A percentile compares a stretch with the other conserved stretches of the same genome.
phyloP scores from a whole-genome alignment of 352 stramenopile species.

The Peronospora farinosa region DNA sequence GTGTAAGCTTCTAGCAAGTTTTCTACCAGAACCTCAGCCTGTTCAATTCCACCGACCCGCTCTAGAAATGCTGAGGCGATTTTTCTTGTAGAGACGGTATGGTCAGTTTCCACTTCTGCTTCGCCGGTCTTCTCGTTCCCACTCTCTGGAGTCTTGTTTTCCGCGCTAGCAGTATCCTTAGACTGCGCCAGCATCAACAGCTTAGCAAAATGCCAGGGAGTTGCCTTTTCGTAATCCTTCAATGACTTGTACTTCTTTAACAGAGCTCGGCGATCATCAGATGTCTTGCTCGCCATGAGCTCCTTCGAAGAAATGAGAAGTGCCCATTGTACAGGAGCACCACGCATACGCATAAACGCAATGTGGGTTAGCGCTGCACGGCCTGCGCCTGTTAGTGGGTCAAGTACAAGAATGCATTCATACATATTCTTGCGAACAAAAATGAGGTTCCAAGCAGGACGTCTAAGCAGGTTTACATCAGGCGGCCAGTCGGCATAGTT shows the following conservation, averaged over 20 bases:
- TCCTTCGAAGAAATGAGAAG: constrained; percentile 69
- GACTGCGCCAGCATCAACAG: constrained; percentile 58
- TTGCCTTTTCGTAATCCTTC: constrained; percentile 39
- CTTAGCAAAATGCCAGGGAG: constrained; percentile 75
- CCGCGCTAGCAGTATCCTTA: constrained; percentile 36
- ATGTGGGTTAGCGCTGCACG: constrained; percentile 51
- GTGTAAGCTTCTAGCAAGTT: constrained; percentile 61
- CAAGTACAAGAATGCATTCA: constrained; percentile 69
- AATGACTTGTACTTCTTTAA: constrained; percentile 41
- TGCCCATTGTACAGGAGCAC: constrained; percentile 68
- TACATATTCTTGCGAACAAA: constrained; percentile 87
- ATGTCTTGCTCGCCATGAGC: constrained; percentile 44
- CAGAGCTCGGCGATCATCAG: constrained; percentile 31
- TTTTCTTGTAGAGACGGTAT: constrained; percentile 16
- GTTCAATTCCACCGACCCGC: constrained; percentile 40
- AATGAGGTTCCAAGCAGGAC: constrained; percentile 73
- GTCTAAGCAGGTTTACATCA: constrained; percentile 41
- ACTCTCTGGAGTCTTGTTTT: constrained; percentile 13
- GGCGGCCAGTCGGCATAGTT: constrained; percentile 42
- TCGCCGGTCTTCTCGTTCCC: constrained; percentile 9
- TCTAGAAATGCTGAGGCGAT: constrained; percentile 52
- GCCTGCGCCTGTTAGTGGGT: constrained; percentile 48
- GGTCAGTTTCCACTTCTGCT: constrained; percentile 9
- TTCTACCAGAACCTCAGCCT: constrained; percentile 36
- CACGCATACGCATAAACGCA: constrained; percentile 61